A percentile compares a stretch with the other conserved stretches of the same genome.
Evolutionary conservation across 2,329 filamentous ascomycete genomes (phyloP).

Genomic region (Annulohypoxylon truncatum): DNA sequence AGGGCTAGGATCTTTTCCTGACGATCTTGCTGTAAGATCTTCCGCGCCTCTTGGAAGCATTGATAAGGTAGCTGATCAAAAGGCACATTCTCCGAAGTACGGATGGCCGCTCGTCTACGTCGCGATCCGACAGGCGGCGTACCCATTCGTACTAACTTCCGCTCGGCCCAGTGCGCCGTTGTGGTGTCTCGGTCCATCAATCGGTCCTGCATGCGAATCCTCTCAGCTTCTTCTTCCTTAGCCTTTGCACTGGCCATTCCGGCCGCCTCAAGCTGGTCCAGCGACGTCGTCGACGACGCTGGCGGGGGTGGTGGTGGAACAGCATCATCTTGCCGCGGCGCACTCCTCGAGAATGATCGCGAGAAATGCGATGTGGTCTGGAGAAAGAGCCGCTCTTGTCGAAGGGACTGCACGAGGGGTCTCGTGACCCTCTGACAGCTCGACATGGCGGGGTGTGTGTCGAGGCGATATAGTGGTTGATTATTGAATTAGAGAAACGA

Average conservation of each 20-base stretch:
- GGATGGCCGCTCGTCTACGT: constrained; percentile 80
- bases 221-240: constrained; percentile 33
- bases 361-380: constrained; percentile 49
- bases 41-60: constrained; percentile 95
- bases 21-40: constrained; percentile 82
- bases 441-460: constrained; percentile 60
- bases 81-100: constrained; percentile 73
- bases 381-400: constrained; percentile 51
- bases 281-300: constrained; percentile 36
- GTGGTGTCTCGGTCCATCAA: constrained; percentile 76
- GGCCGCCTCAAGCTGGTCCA: constrained; percentile 34
- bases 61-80: constrained; percentile 97
- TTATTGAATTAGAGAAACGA: constrained; percentile 18
- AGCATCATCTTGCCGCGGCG: constrained; percentile 52
- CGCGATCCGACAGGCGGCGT: constrained; percentile 83
- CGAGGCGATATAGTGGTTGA: constrained; percentile 15
- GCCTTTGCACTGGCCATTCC: constrained; percentile 40
- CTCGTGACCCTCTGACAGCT: constrained; percentile 68
- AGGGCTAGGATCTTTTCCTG: constrained; percentile 83
- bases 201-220: constrained; percentile 51
- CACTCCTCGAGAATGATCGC: constrained; percentile 53
- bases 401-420: constrained; percentile 67
- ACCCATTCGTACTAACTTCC: constrained; percentile 74
- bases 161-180: constrained; percentile 71
- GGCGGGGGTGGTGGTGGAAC: constrained; percentile 45